Conservation (phyloP, 2,329 filamentous ascomycete species). For the Xylariomycetidae sp. region DNA sequence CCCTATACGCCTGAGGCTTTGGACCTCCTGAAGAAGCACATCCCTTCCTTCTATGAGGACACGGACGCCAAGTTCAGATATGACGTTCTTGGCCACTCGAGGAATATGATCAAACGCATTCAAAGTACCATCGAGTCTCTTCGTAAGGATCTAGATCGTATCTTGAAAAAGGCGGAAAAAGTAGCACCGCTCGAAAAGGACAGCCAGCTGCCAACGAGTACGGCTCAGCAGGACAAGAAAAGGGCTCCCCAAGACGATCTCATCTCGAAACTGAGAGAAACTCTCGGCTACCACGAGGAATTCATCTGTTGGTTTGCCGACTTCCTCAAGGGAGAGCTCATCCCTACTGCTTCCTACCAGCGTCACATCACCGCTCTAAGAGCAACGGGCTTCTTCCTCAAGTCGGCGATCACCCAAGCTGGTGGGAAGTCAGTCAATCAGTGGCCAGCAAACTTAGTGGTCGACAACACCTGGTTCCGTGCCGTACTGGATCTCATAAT, state of each 20-base stretch:
- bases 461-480: conserved; percentile 49
- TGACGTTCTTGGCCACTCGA: conserved; percentile 68
- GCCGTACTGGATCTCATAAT: conserved; percentile 72
- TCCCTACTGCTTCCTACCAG: conserved; percentile 81
- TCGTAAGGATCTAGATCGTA: conserved; percentile 27
- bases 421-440: conserved; percentile 42
- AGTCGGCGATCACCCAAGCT: conserved; percentile 32
- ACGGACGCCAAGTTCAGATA: conserved; percentile 81
- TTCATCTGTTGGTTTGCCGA: conserved; percentile 71
- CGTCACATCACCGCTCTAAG: conserved; percentile 78
- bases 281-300: conserved; percentile 44
- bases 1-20: conserved; percentile 62
- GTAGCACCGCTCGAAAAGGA: conserved; percentile 1
- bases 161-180: conserved; percentile 27
- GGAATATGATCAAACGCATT: conserved; percentile 71
- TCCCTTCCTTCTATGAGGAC: conserved; percentile 72
- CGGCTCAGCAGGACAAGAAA: no score
- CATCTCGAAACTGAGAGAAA: conserved; percentile 24
- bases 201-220: background rate
- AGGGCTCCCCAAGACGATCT: conserved; percentile 5
- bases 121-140: conserved; percentile 58
- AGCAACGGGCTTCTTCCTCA: conserved; percentile 60
- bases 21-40: conserved; percentile 53
- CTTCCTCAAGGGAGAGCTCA: conserved; percentile 69
- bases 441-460: conserved; percentile 31